These are phyloP conservation scores for Echeveria elegans DNA, from an alignment of 164 flowering plant genomes.

Conservation along the genomic window DNA sequence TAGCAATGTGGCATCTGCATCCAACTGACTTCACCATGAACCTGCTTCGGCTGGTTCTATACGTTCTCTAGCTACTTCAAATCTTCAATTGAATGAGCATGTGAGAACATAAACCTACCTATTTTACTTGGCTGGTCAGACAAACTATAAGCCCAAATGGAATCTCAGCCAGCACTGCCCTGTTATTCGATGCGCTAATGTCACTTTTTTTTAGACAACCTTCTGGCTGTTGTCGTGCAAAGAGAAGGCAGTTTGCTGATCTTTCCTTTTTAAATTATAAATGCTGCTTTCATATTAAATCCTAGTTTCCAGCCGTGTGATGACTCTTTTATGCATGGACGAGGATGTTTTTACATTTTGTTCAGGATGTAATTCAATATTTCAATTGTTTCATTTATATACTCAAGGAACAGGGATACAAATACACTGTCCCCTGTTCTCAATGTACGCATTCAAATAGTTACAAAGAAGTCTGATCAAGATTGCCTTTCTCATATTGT, in stretches of 20 bases:
- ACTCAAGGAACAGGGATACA: background rate
- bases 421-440: background rate
- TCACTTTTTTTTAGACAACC: too few relatives aligned
- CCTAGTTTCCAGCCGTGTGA: too few relatives aligned
- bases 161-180: too few relatives aligned
- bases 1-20: conserved; percentile 16
- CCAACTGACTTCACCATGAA: conserved; percentile 15
- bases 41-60: background rate
- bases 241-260: too few relatives aligned
- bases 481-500: background rate
- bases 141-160: background rate
- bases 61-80: background rate
- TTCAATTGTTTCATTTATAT: too few relatives aligned
- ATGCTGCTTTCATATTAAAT: too few relatives aligned
- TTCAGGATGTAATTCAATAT: background rate
- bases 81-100: background rate
- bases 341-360: background rate
- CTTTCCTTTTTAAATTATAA: too few relatives aligned
- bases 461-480: background rate
- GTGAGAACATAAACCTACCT: background rate
- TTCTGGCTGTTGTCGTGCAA: too few relatives aligned
- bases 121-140: background rate
- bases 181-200: too few relatives aligned
- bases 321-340: too few relatives aligned
- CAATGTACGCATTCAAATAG: background rate